phyloP scores from a whole-genome alignment of 768 basidiomycete genomes.

The Holtermannia corniformis region DNA sequence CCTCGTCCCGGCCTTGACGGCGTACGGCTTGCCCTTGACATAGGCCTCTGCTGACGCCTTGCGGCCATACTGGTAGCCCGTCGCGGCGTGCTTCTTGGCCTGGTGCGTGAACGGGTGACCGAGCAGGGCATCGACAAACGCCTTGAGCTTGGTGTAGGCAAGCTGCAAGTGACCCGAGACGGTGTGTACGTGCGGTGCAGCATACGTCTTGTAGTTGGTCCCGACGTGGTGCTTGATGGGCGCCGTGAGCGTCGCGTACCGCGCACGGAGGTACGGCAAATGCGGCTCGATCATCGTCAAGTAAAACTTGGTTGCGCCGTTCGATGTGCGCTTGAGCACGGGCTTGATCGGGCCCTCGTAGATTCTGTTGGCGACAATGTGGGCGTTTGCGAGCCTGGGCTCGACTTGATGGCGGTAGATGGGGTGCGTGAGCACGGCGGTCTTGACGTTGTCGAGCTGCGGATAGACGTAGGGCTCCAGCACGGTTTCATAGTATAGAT shows the following conservation, averaged over 20 bases:
- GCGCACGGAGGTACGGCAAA: constrained; percentile 15
- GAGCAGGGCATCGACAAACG: neutral
- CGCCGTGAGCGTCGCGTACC: constrained; percentile 15
- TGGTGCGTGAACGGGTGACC: constrained; percentile 24
- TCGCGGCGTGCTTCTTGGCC: constrained; percentile 16
- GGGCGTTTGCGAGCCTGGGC: constrained; percentile 9
- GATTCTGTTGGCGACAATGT: neutral
- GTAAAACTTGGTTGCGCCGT: constrained; percentile 21
- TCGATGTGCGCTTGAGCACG: constrained; percentile 7
- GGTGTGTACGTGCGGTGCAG: constrained; percentile 19
- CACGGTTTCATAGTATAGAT: constrained; percentile 26
- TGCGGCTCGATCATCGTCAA: constrained; percentile 31
- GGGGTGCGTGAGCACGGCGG: constrained; percentile 8
- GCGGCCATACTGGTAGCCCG: constrained; percentile 6
- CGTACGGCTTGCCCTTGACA: constrained; percentile 19
- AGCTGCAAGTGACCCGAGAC: neutral
- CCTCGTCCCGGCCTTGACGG: constrained; percentile 10
- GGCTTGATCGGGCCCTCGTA: constrained; percentile 22
- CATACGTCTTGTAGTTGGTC: constrained; percentile 11
- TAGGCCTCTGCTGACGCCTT: constrained; percentile 17
- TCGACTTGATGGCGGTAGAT: constrained; percentile 16
- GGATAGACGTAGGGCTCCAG: constrained; percentile 37
- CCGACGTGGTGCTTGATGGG: constrained; percentile 18
- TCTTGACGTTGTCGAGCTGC: constrained; percentile 11
- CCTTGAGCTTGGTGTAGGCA: neutral